Conservation (phyloP, 108 stramenopile genomes). For the Nitzschia palea region DNA sequence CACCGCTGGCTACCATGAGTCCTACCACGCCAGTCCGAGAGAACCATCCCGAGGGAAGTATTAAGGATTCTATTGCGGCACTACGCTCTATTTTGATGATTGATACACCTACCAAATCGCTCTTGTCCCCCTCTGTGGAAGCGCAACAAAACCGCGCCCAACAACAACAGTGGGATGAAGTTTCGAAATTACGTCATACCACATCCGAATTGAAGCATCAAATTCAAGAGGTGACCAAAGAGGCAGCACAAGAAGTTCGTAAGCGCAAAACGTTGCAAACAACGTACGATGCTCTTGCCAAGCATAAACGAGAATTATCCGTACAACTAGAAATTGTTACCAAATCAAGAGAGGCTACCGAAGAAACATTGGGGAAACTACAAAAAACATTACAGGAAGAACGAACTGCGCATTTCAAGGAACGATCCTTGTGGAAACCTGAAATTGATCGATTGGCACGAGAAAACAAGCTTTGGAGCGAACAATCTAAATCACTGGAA, state of each 20-base stretch:
- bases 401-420: background rate
- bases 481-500: background rate
- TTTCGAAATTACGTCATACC: background rate
- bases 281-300: constrained; percentile 25
- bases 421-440: constrained; percentile 5
- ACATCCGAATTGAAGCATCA: background rate
- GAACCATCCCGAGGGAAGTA: constrained; percentile 3
- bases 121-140: constrained; percentile 8
- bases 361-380: constrained; percentile 1
- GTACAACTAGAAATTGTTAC: constrained; percentile 18
- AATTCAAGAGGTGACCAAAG: background rate
- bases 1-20: too few species aligned
- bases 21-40: too few species aligned
- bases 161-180: background rate
- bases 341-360: constrained; percentile 7
- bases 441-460: constrained; percentile 6
- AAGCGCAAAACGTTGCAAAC: constrained; percentile 6
- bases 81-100: constrained; percentile 34
- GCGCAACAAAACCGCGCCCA: background rate
- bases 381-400: background rate
- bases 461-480: background rate
- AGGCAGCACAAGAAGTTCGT: background rate
- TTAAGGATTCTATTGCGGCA: constrained; percentile 29
- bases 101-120: constrained; percentile 23
- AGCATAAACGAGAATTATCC: constrained; percentile 22